Base-by-base conservation (phyloP, 805 yeast species). In the Starmerella bombicola region DNA sequence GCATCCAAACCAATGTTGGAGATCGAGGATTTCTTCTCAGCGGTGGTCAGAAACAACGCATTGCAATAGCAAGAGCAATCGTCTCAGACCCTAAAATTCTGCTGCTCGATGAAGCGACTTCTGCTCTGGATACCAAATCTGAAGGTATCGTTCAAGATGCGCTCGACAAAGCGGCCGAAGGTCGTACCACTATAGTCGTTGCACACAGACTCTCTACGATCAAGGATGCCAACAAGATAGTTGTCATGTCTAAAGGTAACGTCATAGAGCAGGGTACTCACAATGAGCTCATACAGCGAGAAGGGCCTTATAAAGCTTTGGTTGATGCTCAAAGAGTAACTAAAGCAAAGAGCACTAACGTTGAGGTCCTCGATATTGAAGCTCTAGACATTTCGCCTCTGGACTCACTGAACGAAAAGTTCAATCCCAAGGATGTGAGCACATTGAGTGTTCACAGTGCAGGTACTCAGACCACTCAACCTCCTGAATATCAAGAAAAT, bases 101-200 rank as follows among this genome's bases (percentile, higher is more conserved):
- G 10, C 32, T 29, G 17, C 15, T 29, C 9, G 32, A 29, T 29
- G 32, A 29, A 16, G 32, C 32, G 9, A 29, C 32, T 29, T 29
- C 32, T 8, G 32, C 32, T 10, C 15, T 29, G 17, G 32, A 29
- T 17, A 29, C 32, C 8, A 29, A 29, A 17, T 29, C 32, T 8
- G 32, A 29, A 16, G 32, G 32, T 29, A 15, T 29, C 18, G 32
- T 29, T 16, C 32, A 29, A 15, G 32, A 29, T 29, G 32, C 32
- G 8, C 18, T 29, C 17, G 32, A 29, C 18, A 9, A 17, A 8
- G 32, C 32, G 9, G n/a, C 32, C 15, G 17, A 12, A 8, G 32
- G 32, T 29, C 32, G 32, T 29, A 29, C 32, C 8, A 29, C 32
- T 13, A 29, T 29, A 7, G 32, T 29, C n/a, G 15, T 29, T 10